Base-by-base conservation (phyloP, 1,284 basidiomycete species). In the Laetiporus sulphureus region DNA sequence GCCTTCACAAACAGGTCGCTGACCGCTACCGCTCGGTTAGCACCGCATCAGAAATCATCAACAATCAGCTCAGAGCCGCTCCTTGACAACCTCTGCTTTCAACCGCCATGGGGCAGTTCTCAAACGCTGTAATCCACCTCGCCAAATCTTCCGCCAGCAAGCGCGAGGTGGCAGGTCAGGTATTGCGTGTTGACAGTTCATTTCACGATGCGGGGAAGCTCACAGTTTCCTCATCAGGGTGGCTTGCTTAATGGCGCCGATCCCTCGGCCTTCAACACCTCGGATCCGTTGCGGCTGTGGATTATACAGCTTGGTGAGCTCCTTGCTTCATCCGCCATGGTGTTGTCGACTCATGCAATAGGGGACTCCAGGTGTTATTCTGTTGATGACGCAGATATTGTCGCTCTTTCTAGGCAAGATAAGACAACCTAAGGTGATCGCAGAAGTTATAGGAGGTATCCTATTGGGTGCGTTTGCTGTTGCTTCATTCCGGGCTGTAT, bases 371-470 rank as follows among this genome's bases (percentile, higher is more conserved):
- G 79, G 79, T 19, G 72, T 91, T 48, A 92, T 95, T 66, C 75
- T 96, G 45, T 65, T 76, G 33, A 86, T 85, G 45, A 85, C 90
- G 1, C 88, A 87, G 57, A 54, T 90, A 4, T 76, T 97, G 3
- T 79, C 83, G 2, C 70, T 88, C 5, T 62, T 62, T 2, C 68
- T 95, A 32, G 71, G 77, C 11, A 88, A 75, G 58, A 72, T 96
- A 24, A 75, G 72, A 18, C 92, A 97, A 51, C 93, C 93, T 3
- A 84, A 81, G 53, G 92, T 96, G 51, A 89, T 89, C 40, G 83
- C 83, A 6, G 85, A 88, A 56, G 89, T 97, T 36, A 66, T 95
- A 29, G 91, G 89, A 5, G 93, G 93, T 10, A 93, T 95, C 51
- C 58, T 96, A n/a, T 73, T 96, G 3, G 83, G 81, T 76, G 42